phyloP scores from a whole-genome alignment of 768 basidiomycete species.

The Lentinula detonsa region DNA sequence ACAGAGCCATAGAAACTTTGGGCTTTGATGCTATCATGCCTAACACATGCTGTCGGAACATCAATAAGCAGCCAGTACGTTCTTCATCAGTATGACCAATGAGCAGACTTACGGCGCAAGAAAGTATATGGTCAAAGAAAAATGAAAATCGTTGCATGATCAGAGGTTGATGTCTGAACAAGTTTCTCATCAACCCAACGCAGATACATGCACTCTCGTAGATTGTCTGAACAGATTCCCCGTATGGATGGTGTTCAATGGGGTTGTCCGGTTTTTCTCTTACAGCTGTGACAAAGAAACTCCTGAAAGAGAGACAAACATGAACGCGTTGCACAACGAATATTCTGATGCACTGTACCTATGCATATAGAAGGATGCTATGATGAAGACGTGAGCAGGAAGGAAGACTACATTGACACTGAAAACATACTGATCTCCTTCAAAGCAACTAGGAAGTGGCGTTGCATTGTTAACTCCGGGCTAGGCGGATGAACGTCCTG shows the following conservation, averaged over 20 bases:
- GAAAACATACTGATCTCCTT: constrained; percentile 56
- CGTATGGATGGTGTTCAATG: constrained; percentile 59
- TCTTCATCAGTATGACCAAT: background rate
- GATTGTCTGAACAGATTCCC: constrained; percentile 60
- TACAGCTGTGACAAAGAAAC: constrained; percentile 66
- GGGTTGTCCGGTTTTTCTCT: constrained; percentile 59
- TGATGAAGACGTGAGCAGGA: constrained; percentile 2
- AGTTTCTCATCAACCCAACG: constrained; percentile 56
- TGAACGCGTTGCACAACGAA: background rate
- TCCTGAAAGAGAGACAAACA: constrained; percentile 25
- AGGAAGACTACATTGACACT: background rate
- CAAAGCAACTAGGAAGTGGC: constrained; percentile 60
- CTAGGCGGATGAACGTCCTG: constrained; percentile 38
- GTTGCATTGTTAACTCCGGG: constrained; percentile 58
- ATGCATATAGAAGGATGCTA: constrained; percentile 70
- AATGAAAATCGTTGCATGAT: constrained; percentile 70
- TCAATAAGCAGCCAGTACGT: background rate
- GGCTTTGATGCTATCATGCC: constrained; percentile 65
- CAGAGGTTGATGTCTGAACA: constrained; percentile 58
- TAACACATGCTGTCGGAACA: constrained; percentile 47
- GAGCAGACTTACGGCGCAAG: constrained; percentile 47
- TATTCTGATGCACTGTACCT: background rate
- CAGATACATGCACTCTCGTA: constrained; percentile 64
- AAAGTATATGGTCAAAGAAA: constrained; percentile 66
- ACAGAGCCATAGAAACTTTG: constrained; percentile 57